Evolutionary conservation across 2,329 filamentous ascomycete species (phyloP).

Genomic region (Berkeleyomyces basicola): DNA sequence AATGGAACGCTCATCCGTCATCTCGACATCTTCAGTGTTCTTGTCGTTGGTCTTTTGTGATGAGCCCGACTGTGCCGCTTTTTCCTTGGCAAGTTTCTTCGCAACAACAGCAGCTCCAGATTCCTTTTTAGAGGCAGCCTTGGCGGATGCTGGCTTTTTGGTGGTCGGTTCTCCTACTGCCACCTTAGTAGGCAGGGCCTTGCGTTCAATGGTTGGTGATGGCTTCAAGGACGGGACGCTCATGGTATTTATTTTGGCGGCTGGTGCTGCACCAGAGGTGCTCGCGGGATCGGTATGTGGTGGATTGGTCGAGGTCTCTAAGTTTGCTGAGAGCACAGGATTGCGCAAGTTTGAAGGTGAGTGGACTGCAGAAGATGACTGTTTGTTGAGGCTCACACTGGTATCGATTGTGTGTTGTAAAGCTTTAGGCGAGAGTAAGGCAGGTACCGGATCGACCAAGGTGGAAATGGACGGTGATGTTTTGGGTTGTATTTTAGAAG

Average conservation of each 20-base stretch:
- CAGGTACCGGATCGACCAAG: slow-evolving; percentile 53
- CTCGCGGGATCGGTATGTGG: not conserved
- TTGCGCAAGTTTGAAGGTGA: not conserved
- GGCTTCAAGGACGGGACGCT: slow-evolving; percentile 12
- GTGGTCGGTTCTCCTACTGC: not conserved
- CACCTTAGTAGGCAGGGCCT: slow-evolving; percentile 6
- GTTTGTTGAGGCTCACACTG: not conserved
- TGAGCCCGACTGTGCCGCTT: slow-evolving; percentile 25
- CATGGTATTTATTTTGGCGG: slow-evolving; percentile 3
- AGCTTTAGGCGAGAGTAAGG: slow-evolving; percentile 22
- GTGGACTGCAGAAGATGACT: not conserved
- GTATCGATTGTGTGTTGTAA: not conserved
- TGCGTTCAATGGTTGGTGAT: slow-evolving; percentile 12
- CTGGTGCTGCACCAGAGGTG: not conserved
- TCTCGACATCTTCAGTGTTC: slow-evolving; percentile 31
- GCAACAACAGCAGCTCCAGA: slow-evolving; percentile 22
- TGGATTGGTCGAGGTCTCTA: slow-evolving; percentile 18
- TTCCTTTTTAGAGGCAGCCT: slow-evolving; percentile 32
- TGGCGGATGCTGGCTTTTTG: slow-evolving; percentile 17
- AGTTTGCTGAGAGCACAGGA: slow-evolving; percentile 20
- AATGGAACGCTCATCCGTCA: slow-evolving; percentile 33
- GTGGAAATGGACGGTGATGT: slow-evolving; percentile 85
- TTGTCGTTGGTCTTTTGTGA: slow-evolving; percentile 38
- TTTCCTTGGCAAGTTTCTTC: slow-evolving; percentile 15
- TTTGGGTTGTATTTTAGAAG: slow-evolving; percentile 47